Conservation (phyloP, 163 green algal genomes). For the Scenedesmus sp. region DNA sequence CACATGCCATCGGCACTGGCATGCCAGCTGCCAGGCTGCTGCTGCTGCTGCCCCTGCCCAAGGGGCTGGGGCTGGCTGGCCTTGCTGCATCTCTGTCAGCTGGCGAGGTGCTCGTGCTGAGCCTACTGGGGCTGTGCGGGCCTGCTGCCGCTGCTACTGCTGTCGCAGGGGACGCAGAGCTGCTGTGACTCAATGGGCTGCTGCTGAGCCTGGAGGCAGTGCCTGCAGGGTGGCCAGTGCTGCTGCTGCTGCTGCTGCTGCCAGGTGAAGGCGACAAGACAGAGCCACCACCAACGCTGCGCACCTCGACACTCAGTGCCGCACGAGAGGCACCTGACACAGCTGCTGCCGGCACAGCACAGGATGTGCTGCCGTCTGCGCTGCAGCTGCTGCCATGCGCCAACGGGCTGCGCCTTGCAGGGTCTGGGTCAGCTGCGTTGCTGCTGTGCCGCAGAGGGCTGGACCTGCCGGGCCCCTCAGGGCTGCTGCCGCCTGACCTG, state of each 20-base stretch:
- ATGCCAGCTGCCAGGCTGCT: not conserved
- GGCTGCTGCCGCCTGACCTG: not conserved
- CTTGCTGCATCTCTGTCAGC: not conserved
- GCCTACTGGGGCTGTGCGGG: constrained; percentile 2
- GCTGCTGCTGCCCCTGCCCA: constrained; percentile 28
- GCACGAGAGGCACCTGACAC: not conserved
- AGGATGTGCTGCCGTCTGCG: not conserved
- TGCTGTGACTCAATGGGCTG: not conserved
- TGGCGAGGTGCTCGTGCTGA: constrained; percentile 9
- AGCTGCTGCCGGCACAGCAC: not conserved
- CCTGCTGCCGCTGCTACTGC: not conserved
- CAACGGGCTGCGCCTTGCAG: constrained; percentile 15
- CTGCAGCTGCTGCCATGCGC: not conserved
- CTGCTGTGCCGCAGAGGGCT: constrained; percentile 36
- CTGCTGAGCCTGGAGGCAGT: not conserved
- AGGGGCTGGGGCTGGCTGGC: not conserved
- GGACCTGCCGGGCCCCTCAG: not conserved
- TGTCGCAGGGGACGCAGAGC: not conserved
- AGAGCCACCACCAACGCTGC: not conserved
- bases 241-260: not conserved
- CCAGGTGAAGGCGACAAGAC: not conserved
- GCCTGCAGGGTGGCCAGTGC: not conserved
- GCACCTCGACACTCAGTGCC: not conserved
- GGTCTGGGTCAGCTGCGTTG: constrained; percentile 19
- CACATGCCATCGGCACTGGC: not conserved